A percentile compares a stretch with the other conserved stretches of the same genome.
Evolutionary conservation across 2,329 filamentous ascomycete genomes (phyloP).

Genomic region (Neonectria ditissima): DNA sequence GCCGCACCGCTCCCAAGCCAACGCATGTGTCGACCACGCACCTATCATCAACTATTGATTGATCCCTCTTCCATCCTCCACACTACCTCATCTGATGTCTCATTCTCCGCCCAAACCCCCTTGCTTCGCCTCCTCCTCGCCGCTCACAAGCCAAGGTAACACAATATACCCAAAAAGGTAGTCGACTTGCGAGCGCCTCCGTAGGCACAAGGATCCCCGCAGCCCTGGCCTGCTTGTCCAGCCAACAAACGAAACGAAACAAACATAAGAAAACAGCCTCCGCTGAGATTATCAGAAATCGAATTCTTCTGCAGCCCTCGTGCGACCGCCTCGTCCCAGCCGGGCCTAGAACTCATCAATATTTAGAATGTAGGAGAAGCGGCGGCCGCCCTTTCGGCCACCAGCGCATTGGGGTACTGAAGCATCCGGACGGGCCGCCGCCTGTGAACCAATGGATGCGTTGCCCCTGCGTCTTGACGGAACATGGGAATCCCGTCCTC

Average conservation of each 20-base stretch:
- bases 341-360: neutral
- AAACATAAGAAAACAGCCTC: constrained; percentile 1
- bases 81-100: neutral
- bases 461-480: neutral
- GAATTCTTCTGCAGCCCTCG: neutral
- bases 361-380: neutral
- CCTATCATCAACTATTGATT: neutral
- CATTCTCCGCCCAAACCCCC: neutral
- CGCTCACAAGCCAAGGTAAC: constrained; percentile 5
- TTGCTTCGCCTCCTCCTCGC: neutral
- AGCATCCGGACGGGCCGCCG: neutral
- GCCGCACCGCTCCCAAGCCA: neutral
- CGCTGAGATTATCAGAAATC: neutral
- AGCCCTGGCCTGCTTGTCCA: neutral
- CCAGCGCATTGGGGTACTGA: neutral
- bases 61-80: neutral
- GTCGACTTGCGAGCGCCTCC: neutral
- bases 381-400: neutral
- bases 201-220: neutral
- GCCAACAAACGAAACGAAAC: neutral
- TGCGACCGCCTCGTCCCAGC: neutral
- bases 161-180: constrained; percentile 10
- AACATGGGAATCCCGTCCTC: neutral
- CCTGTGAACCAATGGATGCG: neutral
- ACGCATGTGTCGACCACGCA: neutral